Evolutionary conservation across 257 asterid genomes (phyloP), one percentile per base, ranked within the genome.

Genomic region (Solanum pennellii): DNA sequence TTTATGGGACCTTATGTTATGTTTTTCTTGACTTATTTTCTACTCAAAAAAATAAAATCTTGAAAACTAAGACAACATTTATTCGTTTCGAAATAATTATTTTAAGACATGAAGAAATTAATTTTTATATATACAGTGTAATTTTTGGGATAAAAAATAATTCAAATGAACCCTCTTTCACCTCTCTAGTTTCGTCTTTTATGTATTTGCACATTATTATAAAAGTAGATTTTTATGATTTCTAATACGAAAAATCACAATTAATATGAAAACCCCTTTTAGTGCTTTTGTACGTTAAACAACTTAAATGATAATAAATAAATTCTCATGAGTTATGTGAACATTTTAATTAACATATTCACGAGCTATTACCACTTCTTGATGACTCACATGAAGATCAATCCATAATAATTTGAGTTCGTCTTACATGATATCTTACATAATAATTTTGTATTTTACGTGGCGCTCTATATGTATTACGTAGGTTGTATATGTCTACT

Each of bases 351-450:
- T 71, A 33, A 31, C n/a, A 71, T 71, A 71, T 31, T 71, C 76
- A 71, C 76, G 76, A 31, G 76, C 42, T 31, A 71, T 31, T 71
- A 71, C 25, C 44, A 31, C 44, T n/a, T 31, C 77, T 71, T 71
- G 39, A 71, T 21, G n/a, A 71, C 25, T 71, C n/a, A 33, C 42
- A 16, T 71, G 77, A 71, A 71, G n/a, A 71, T 31, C 14, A 8
- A 71, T 71, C n/a, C 44, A 71, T 71, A 71, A 49, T 49, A 49
- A 15, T 49, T 60, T 0, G 29, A 56, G 8, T 56, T 56, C 9
- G 23, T 15, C 9, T 49, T 49, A 15, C 9, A 0, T 52, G 2
- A 52, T 16, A 52, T 49, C 9, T 49, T 49, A 15, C 9, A 0
- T 52, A 5, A 52, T 16, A 52, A 52, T 52, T 52, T 52, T 16